phyloP scores from a whole-genome alignment of 225 moss, liverwort and hornwort species.

The Polytrichum commune region DNA sequence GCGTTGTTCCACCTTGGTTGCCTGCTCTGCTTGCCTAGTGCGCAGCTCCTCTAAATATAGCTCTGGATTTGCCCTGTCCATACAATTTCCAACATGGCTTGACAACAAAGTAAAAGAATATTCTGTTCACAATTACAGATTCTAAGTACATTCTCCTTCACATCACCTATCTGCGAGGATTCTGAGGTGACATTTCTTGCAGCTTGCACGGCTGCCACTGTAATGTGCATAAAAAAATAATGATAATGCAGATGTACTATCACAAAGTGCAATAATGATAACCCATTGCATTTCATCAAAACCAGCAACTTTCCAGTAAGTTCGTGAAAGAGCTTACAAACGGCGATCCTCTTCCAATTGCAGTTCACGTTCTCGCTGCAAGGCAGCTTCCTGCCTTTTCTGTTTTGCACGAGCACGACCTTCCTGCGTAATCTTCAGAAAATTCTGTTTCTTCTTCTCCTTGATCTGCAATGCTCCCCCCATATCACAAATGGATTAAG shows the following conservation, averaged over 20 bases:
- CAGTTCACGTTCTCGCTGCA: constrained; percentile 78
- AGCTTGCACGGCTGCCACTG: too few relatives aligned
- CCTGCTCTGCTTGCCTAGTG: constrained; percentile 73
- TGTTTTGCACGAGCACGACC: constrained; percentile 92
- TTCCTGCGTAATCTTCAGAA: constrained; percentile 90
- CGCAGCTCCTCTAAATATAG: constrained; percentile 90
- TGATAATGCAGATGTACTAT: too few relatives aligned
- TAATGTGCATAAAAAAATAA: constrained; percentile 2
- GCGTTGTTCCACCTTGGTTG: constrained; percentile 74
- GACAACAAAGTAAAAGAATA: background rate
- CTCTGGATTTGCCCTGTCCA: constrained; percentile 84
- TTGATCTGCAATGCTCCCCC: constrained; percentile 58
- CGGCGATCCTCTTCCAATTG: constrained; percentile 95
- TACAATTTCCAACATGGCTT: background rate
- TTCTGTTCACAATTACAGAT: constrained; percentile 6
- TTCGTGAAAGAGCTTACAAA: constrained; percentile 39
- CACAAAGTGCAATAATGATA: too few relatives aligned
- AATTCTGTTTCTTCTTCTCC: constrained; percentile 87
- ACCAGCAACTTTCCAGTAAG: too few relatives aligned
- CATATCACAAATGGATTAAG: constrained; percentile 4
- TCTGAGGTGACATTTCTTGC: too few relatives aligned
- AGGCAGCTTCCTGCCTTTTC: constrained; percentile 71
- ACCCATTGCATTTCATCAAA: too few relatives aligned
- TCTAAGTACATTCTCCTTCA: too few relatives aligned
- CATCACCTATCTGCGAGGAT: too few relatives aligned